Percentiles rank a stretch among this genome's conserved stretches.
phyloP scores from a whole-genome alignment of 1,139 yeast genomes.

The Kurtzmaniella quercitrusa region DNA sequence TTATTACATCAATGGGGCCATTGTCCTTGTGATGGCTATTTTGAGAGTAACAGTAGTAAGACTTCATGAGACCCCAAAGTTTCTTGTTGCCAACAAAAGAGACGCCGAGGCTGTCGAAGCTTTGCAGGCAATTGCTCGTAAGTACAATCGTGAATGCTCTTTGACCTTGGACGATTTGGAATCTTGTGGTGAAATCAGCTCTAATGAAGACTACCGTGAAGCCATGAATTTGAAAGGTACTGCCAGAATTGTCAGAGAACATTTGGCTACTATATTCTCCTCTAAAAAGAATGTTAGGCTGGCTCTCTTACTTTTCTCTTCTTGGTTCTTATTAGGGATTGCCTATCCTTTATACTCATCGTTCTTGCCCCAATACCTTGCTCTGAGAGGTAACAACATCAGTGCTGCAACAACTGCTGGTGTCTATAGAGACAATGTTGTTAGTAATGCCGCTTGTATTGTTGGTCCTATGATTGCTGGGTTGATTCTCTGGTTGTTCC shows the following conservation, averaged over 20 bases:
- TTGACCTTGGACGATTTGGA: constrained; percentile 42
- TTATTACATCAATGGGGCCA: constrained; percentile 50
- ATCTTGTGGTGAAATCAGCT: constrained; percentile 39
- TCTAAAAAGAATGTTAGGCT: constrained; percentile 22
- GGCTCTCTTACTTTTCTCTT: constrained; percentile 24
- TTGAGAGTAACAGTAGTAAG: constrained; percentile 42
- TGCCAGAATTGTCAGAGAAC: constrained; percentile 15
- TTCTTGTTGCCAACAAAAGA: constrained; percentile 45
- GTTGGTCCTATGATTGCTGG: constrained; percentile 35
- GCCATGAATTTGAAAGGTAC: constrained; percentile 16
- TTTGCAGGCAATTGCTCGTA: constrained; percentile 34
- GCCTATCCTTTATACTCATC: constrained; percentile 37
- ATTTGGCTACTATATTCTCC: constrained; percentile 25
- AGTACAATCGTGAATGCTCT: constrained; percentile 38
- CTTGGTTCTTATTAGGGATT: constrained; percentile 37
- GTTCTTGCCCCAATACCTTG: constrained; percentile 34
- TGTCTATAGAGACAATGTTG: constrained; percentile 28
- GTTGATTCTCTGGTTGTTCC: constrained; percentile 19
- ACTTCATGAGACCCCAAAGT: constrained; percentile 57
- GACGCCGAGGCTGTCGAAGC: constrained; percentile 46
- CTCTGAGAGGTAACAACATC: constrained; percentile 36
- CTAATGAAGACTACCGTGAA: constrained; percentile 21
- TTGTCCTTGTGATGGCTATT: constrained; percentile 47
- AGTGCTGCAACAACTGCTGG: constrained; percentile 22
- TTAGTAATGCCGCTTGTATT: constrained; percentile 24